Evolutionary conservation across 78 protist species (phyloP).

Genomic region (slime mould (Dictyostelium discoideum)): DNA sequence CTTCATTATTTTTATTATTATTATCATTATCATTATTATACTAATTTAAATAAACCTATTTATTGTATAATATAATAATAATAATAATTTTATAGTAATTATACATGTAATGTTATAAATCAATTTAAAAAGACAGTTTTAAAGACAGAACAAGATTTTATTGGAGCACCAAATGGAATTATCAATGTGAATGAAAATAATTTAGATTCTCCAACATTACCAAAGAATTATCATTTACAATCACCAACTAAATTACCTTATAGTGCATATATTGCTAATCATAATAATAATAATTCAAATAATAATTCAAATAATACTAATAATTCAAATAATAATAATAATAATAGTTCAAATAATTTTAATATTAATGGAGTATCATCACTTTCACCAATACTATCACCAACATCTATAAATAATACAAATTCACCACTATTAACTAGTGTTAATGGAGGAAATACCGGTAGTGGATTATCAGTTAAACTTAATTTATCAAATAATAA

Average conservation of each 20-base stretch:
- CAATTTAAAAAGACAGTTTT: conserved; percentile 53
- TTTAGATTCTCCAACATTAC: background rate
- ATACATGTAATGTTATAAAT: conserved; percentile 30
- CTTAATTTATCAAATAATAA: background rate
- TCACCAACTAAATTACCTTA: conserved; percentile 16
- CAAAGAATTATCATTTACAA: background rate
- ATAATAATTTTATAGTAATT: background rate
- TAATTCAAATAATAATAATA: background rate
- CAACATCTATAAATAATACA: background rate
- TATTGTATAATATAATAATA: background rate
- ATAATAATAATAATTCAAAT: background rate
- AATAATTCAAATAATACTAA: background rate
- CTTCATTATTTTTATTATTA: too few relatives aligned
- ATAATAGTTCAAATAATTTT: background rate
- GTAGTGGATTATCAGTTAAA: conserved; percentile 11
- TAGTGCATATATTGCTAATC: background rate
- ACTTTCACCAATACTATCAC: background rate
- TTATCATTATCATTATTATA: too few relatives aligned
- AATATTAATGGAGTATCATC: background rate
- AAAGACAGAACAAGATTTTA: conserved; percentile 58
- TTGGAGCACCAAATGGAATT: background rate
- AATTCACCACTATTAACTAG: background rate
- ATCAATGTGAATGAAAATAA: background rate
- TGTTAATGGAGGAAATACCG: background rate
- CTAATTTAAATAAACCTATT: background rate